Evolutionary conservation across 345 rosid species (phyloP).

Genomic region (Gossypium herbaceum): DNA sequence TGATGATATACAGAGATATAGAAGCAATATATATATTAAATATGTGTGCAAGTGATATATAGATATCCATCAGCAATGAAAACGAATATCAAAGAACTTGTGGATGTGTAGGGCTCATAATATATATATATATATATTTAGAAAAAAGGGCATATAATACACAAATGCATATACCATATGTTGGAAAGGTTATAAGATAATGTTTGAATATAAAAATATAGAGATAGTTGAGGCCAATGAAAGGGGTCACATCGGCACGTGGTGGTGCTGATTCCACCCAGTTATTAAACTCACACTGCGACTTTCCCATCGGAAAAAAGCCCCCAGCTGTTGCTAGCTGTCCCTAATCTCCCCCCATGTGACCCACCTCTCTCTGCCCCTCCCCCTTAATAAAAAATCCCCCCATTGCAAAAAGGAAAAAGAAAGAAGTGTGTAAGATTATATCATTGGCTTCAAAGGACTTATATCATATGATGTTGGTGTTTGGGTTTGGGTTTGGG

Average conservation of each 20-base stretch:
- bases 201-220: neutral
- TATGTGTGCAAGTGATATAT: neutral
- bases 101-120: neutral
- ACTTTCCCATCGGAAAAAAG: slow-evolving; percentile 19
- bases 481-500: neutral
- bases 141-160: neutral
- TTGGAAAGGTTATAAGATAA: neutral
- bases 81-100: neutral
- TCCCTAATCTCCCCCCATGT: slow-evolving; percentile 41
- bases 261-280: slow-evolving; percentile 38
- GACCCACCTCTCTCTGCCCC: slow-evolving; percentile 24
- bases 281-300: slow-evolving; percentile 19
- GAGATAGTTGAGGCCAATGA: slow-evolving; percentile 8
- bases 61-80: neutral
- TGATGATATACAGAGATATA: no score
- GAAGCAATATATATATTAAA: no score
- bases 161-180: neutral
- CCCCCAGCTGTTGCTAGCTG: slow-evolving; percentile 65
- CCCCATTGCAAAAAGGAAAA: neutral
- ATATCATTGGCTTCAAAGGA: neutral
- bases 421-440: neutral
- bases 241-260: slow-evolving; percentile 50
- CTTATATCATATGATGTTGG: neutral
- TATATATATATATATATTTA: no score
- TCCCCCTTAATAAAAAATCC: neutral